Percentiles rank a stretch among this genome's conserved stretches.
Conservation (phyloP, 345 rosid species). For the Anacardium occidentale region DNA sequence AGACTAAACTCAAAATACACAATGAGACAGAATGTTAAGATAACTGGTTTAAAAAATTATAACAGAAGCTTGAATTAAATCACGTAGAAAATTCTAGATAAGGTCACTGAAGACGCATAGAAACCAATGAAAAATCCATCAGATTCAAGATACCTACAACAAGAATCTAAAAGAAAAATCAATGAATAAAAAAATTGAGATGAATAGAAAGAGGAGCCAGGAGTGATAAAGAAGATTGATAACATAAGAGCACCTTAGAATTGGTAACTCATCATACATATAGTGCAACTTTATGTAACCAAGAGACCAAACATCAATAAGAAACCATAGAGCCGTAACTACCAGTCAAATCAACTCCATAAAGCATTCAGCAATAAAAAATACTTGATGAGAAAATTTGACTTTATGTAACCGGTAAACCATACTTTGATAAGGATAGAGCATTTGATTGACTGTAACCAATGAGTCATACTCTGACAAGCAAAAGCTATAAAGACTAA, state of each 20-base stretch:
- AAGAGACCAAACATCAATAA: background rate
- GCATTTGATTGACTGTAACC: too few species aligned
- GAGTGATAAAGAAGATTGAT: background rate
- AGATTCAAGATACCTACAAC: background rate
- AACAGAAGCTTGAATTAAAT: too few species aligned
- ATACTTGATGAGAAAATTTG: background rate
- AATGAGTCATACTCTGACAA: too few species aligned
- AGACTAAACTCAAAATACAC: too few species aligned
- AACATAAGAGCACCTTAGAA: background rate
- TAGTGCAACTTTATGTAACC: background rate
- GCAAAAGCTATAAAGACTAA: too few species aligned
- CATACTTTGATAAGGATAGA: too few species aligned
- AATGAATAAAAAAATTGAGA: background rate
- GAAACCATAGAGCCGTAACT: background rate
- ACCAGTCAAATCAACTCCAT: too few species aligned
- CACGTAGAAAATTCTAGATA: too few species aligned
- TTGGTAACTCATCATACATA: background rate
- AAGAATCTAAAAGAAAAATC: background rate
- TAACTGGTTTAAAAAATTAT: too few species aligned
- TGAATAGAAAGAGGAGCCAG: background rate
- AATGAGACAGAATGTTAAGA: background rate
- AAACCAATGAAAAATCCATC: background rate
- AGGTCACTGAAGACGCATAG: too few species aligned
- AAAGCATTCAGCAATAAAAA: background rate
- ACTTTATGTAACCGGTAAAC: too few species aligned